Conservation (phyloP, 1,284 basidiomycete species). For the Pseudozyma flocculosa region DNA sequence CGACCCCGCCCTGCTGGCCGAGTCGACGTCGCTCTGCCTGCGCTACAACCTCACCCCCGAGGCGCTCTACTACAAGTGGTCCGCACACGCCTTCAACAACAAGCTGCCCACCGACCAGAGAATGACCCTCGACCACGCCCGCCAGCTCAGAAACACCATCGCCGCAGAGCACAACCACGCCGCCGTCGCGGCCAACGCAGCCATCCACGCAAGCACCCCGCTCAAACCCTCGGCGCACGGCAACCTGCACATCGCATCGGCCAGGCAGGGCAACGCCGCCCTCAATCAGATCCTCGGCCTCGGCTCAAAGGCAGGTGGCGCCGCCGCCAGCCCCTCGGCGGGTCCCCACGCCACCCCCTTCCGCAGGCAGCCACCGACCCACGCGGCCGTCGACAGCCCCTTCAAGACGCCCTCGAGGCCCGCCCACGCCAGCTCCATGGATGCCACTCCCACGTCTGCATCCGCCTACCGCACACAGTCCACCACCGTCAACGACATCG, state of each 20-base stretch:
- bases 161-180: conserved; percentile 18
- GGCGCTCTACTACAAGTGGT: conserved; percentile 48
- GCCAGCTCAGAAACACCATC: conserved; percentile 33
- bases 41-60: conserved; percentile 32
- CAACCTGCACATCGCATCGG: neutral
- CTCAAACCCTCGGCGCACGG: conserved; percentile 17
- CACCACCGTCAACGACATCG: neutral
- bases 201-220: conserved; percentile 6
- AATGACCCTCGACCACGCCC: conserved; percentile 24
- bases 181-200: conserved; percentile 9
- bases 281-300: conserved; percentile 18
- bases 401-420: neutral
- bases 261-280: conserved; percentile 2
- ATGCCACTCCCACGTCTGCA: conserved; percentile 16
- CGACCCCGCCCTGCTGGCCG: conserved; percentile 23
- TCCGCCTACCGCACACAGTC: conserved; percentile 17
- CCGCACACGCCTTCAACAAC: conserved; percentile 40
- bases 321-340: neutral
- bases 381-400: neutral
- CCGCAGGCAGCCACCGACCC: conserved; percentile 2
- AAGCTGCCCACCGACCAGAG: conserved; percentile 23
- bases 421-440: neutral
- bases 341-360: conserved; percentile 17
- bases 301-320: neutral
- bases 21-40: conserved; percentile 32